Base-by-base conservation (phyloP, 345 rosid species). In the Triadica sebifera region DNA sequence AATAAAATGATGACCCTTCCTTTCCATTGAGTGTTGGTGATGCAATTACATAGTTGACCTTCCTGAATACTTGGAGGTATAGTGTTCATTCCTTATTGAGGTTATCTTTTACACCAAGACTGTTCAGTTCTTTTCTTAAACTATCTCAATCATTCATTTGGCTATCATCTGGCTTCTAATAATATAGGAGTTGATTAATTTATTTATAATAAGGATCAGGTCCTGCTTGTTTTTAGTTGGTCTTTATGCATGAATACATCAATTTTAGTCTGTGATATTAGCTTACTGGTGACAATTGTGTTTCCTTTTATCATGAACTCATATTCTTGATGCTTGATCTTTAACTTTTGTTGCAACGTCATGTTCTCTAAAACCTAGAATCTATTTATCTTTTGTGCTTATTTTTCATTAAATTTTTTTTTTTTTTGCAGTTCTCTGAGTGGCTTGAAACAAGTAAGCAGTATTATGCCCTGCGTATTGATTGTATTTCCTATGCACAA, bases 341-440 rank as follows among this genome's bases (percentile, higher is more conserved):
- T 13, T 13, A 38, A 41, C 24, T 8, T 15, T 0, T 74, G 39
- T 4, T 46, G 41, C 39, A 15, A 6, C 8, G 3, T 34, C 17
- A 22, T 72, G 20, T 41, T 50, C 4, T 25, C 39, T 70, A 39
- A 70, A 38, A 12, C 17, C 15, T 62, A 15, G 65, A 12, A 4
- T 68, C 50, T 8, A 37, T 2, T 66, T 17, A 17, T 65, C 38
- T 41, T 34, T 11, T 22, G 57, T 67, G 47, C 72, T 45, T 22
- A 25, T 15, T 67, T 59, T n/a, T n/a, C n/a, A n/a, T n/a, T n/a
- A n/a, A n/a, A 16, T 6, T 8, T 19, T 37, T 51, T 16, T 56
- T 45, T 71, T 49, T 5, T 13, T 38, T 72, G 73, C 65, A 73
- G 81, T 69, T 78, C 43, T 67, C 65, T 3, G 73, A 73, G 51